These are phyloP conservation scores for Suillus subluteus DNA, from an alignment of 768 basidiomycete genomes.

Conservation along the genomic window DNA sequence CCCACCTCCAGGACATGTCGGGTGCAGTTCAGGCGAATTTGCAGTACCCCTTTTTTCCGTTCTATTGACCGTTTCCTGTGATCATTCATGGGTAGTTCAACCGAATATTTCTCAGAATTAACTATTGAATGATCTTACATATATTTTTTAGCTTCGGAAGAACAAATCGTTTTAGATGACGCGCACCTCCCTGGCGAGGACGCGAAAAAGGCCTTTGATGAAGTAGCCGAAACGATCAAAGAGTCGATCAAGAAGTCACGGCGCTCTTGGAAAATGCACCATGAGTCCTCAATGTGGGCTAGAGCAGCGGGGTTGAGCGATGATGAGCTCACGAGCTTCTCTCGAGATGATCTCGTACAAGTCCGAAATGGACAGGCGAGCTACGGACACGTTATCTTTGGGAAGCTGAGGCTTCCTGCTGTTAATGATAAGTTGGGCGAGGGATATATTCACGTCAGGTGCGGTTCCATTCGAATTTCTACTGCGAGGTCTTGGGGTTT, in stretches of 20 bases:
- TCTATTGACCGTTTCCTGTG: background rate
- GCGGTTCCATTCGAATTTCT: conserved; percentile 20
- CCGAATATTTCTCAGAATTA: background rate
- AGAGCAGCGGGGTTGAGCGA: conserved; percentile 58
- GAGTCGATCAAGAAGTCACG: conserved; percentile 68
- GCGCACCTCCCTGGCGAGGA: conserved; percentile 63
- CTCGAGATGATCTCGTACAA: conserved; percentile 44
- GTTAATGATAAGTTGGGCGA: conserved; percentile 61
- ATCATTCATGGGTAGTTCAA: background rate
- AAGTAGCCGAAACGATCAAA: conserved; percentile 60
- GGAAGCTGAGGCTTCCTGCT: conserved; percentile 75
- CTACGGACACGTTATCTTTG: conserved; percentile 74
- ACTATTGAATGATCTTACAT: conserved; percentile 1
- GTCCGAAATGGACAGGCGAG: conserved; percentile 59
- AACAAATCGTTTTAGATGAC: conserved; percentile 58
- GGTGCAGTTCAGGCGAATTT: background rate
- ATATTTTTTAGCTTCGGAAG: conserved; percentile 51
- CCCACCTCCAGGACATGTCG: background rate
- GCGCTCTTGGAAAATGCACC: conserved; percentile 68
- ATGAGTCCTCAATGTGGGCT: conserved; percentile 60
- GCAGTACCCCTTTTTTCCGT: background rate
- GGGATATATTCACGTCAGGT: conserved; percentile 77
- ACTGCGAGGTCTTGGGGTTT: background rate
- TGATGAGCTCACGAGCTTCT: conserved; percentile 53
- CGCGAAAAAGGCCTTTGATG: conserved; percentile 67